Percentiles rank a stretch among this genome's conserved stretches.
Evolutionary conservation across 2,329 filamentous ascomycete genomes (phyloP).

Genomic region (Clonostachys byssicola): DNA sequence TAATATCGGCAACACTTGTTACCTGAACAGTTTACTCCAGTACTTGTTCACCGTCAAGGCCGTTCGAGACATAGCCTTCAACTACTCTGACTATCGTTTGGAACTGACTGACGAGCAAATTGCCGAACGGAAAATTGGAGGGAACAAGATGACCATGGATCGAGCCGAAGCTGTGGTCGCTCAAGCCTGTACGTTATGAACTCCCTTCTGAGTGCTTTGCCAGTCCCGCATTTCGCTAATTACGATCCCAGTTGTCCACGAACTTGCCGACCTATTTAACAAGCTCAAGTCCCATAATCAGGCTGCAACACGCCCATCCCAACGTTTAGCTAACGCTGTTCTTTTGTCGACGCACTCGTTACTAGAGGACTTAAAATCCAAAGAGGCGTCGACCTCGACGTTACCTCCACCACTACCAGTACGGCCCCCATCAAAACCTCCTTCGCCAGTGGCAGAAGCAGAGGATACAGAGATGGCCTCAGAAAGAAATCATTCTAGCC

Average conservation of each 20-base stretch:
- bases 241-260: slow-evolving; percentile 60
- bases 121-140: slow-evolving; percentile 69
- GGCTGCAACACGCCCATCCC: slow-evolving; percentile 64
- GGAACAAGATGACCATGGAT: slow-evolving; percentile 46
- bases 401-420: slow-evolving; percentile 45
- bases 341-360: slow-evolving; percentile 50
- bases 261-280: slow-evolving; percentile 67
- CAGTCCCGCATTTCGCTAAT: slow-evolving; percentile 21
- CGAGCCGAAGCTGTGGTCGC: slow-evolving; percentile 58
- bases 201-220: slow-evolving; percentile 17
- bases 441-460: slow-evolving; percentile 5
- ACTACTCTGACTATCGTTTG: slow-evolving; percentile 69
- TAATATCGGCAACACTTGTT: slow-evolving; percentile 98
- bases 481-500: slow-evolving; percentile 9
- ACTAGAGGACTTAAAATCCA: slow-evolving; percentile 21
- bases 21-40: slow-evolving; percentile 92
- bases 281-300: slow-evolving; percentile 62
- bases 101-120: slow-evolving; percentile 61
- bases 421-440: slow-evolving; percentile 35
- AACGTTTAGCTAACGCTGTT: slow-evolving; percentile 76
- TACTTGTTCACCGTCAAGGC: slow-evolving; percentile 89
- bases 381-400: slow-evolving; percentile 8
- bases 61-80: slow-evolving; percentile 74
- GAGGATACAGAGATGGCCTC: slow-evolving; percentile 8
- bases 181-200: slow-evolving; percentile 59